phyloP scores from a whole-genome alignment of 2,329 filamentous ascomycete genomes.

The Pseudopithomyces maydicus region DNA sequence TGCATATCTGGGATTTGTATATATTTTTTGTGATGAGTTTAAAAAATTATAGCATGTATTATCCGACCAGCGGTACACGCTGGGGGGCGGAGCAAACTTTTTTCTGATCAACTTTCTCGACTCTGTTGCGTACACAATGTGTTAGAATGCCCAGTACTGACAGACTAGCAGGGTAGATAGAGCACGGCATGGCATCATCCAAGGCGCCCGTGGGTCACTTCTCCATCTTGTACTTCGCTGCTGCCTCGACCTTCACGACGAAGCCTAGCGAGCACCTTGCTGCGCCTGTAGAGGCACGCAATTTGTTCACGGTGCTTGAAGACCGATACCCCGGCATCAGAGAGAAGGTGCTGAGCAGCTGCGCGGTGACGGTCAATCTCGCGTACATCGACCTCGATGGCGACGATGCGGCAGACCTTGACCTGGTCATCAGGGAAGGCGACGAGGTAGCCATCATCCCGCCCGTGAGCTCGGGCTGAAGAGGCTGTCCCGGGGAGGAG shows the following conservation, averaged over 20 bases:
- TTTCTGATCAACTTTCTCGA: constrained; percentile 35
- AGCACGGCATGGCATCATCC: constrained; percentile 41
- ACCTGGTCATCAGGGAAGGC: constrained; percentile 66
- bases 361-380: constrained; percentile 79
- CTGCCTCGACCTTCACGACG: constrained; percentile 72
- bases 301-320: constrained; percentile 72
- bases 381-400: constrained; percentile 77
- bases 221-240: constrained; percentile 81
- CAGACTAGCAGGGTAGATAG: constrained; percentile 9
- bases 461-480: constrained; percentile 83
- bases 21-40: constrained; percentile 40
- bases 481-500: not conserved
- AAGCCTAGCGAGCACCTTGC: constrained; percentile 68
- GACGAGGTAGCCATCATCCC: constrained; percentile 90
- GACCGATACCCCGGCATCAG: constrained; percentile 71
- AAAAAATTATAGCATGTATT: constrained; percentile 55
- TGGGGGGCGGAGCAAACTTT: constrained; percentile 37
- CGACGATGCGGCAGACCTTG: constrained; percentile 51
- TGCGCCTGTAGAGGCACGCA: constrained; percentile 66
- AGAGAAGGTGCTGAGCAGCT: constrained; percentile 70
- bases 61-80: constrained; percentile 46
- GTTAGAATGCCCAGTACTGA: constrained; percentile 17
- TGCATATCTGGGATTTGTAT: not conserved
- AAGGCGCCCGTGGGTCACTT: constrained; percentile 69
- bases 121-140: not conserved